Percentiles rank a stretch among this genome's conserved stretches.
These are phyloP conservation scores for Clitopilus passeckerianus DNA, from an alignment of 768 basidiomycete species.

Conservation along the genomic window DNA sequence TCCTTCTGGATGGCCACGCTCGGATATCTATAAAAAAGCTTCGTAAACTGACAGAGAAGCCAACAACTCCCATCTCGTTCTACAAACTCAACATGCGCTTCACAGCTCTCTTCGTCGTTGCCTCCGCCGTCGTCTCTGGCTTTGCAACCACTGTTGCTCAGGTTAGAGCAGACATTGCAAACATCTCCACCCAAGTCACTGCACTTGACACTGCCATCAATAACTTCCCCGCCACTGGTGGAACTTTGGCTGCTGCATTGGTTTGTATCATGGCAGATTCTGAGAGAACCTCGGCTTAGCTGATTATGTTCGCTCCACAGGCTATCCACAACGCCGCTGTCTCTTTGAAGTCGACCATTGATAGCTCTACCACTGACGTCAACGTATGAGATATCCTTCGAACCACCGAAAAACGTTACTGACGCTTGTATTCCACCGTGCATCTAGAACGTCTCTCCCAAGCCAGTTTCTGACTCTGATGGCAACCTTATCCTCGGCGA, in stretches of 20 bases:
- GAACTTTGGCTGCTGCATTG: conserved; percentile 16
- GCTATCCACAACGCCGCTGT: conserved; percentile 19
- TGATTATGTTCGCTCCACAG: conserved; percentile 6
- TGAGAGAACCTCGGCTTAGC: neutral
- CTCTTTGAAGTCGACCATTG: conserved; percentile 14
- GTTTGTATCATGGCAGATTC: conserved; percentile 5
- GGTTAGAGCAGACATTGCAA: conserved; percentile 19
- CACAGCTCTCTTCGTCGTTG: conserved; percentile 1
- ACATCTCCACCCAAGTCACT: conserved; percentile 16
- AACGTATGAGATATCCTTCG: conserved; percentile 10
- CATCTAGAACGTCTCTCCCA: neutral
- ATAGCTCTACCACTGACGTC: conserved; percentile 19
- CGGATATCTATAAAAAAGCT: neutral
- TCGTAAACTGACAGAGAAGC: neutral
- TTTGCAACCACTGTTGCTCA: conserved; percentile 13
- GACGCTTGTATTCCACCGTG: neutral
- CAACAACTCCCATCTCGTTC: neutral
- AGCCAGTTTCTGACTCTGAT: conserved; percentile 15
- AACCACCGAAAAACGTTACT: neutral
- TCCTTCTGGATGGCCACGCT: neutral
- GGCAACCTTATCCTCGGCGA: conserved; percentile 15
- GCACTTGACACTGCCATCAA: conserved; percentile 20
- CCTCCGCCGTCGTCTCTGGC: conserved; percentile 1
- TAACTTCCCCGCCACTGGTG: conserved; percentile 22
- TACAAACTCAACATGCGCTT: neutral